Evolutionary conservation across 805 yeast species (phyloP), one percentile per base, ranked within the genome.

Genomic region (Cyberlindnera mycetangii): DNA sequence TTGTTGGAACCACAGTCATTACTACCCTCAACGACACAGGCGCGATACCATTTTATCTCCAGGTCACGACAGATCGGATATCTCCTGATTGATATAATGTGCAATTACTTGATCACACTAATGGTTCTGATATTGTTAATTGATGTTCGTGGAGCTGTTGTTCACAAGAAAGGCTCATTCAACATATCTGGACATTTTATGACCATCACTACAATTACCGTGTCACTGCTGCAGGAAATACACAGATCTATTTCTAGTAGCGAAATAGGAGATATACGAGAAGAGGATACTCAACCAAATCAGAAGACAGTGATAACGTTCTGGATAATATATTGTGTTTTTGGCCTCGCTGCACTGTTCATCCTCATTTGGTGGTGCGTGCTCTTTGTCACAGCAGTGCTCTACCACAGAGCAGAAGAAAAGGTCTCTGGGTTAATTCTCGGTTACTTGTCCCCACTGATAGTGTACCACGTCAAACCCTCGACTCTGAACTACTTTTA

Each of bases 111-210:
- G 5, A n/a, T 42, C 2, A 40, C 32, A 5, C n/a, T 37, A 3
- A 9, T 15, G 2, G 7, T n/a, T 11, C 12, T 44, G 14, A 18
- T 22, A 2, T 10, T 12, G 4, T 40, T 41, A 1, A 12, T 38
- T 6, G 17, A 20, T 3, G 8, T 36, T 1, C 38, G 31, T 22
- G 21, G 22, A 8, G 7, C 11, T 7, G 32, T 46, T 7, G 16
- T 39, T 1, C 20, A 15, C 1, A 12, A 18, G 1, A 18, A 38
- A 7, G 20, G 20, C 4, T 35, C 21, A 5, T 9, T 48, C 5
- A 40, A 39, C 30, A 44, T 51, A 3, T 51, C 54, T 5, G 54
- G 54, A 3, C 54, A 51, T 22, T 51, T 45, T 36, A 44, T 48
- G n/a, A 33, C 31, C 11, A 44, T 51, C 27, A 46, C 47, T 3